phyloP scores from a whole-genome alignment of 2,329 filamentous ascomycete species.

The Curvularia spicifera region DNA sequence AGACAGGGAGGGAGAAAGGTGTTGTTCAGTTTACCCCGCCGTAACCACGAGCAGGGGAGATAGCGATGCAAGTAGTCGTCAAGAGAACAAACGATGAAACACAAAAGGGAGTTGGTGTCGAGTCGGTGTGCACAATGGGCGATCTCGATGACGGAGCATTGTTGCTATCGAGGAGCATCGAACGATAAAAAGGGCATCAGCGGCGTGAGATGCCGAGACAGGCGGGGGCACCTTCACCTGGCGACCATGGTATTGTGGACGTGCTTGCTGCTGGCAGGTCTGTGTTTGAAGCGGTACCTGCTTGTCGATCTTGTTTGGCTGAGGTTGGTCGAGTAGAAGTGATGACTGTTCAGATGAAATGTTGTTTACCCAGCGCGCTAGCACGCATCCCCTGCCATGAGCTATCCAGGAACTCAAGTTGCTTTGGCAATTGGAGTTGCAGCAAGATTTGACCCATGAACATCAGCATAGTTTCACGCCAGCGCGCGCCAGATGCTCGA shows the following conservation, averaged over 20 bases:
- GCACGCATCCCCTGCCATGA: conserved; percentile 9
- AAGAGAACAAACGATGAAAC: background rate
- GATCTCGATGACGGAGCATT: conserved; percentile 10
- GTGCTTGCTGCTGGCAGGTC: conserved; percentile 5
- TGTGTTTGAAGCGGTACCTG: conserved; percentile 16
- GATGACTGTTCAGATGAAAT: conserved; percentile 7
- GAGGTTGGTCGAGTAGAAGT: conserved; percentile 25
- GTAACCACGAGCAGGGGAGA: conserved; percentile 4
- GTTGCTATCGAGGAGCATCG: conserved; percentile 12
- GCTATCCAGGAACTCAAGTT: background rate
- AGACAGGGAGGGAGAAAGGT: background rate
- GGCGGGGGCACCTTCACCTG: conserved; percentile 25
- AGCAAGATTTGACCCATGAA: background rate
- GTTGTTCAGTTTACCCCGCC: conserved; percentile 15
- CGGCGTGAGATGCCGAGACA: conserved; percentile 23
- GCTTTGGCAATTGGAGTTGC: background rate
- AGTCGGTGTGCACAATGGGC: conserved; percentile 16
- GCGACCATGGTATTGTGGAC: conserved; percentile 15
- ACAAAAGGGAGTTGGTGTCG: background rate
- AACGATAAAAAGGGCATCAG: conserved; percentile 15
- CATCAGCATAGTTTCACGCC: background rate
- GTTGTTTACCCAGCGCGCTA: conserved; percentile 29
- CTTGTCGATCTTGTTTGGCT: conserved; percentile 17
- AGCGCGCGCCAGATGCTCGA: background rate
- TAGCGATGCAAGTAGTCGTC: conserved; percentile 4